Percentiles rank a stretch among this genome's conserved stretches.
phyloP scores from a whole-genome alignment of 371 early-diverging fungal species.

The Haplosporangium sp. region DNA sequence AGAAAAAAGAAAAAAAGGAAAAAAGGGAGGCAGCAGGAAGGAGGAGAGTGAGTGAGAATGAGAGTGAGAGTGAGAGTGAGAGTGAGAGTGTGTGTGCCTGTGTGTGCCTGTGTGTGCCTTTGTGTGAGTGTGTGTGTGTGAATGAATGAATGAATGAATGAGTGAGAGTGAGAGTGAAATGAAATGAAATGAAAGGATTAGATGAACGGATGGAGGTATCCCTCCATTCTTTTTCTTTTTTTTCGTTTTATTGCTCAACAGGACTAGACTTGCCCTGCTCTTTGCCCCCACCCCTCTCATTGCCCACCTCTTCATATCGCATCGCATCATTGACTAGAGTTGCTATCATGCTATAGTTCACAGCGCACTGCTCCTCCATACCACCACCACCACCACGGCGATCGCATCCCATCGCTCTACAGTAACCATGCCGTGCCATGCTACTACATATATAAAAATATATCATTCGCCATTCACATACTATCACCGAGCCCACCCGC shows the following conservation, averaged over 20 bases:
- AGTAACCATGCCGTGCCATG: neutral
- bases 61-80: neutral
- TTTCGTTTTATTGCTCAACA: too few species aligned
- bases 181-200: neutral
- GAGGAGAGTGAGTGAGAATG: neutral
- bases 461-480: neutral
- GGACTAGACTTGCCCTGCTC: too few species aligned
- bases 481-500: neutral
- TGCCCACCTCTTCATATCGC: too few species aligned
- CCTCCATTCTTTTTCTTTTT: too few species aligned
- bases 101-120: neutral
- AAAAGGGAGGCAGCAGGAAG: neutral
- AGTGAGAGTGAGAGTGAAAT: neutral
- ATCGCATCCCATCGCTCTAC: too few species aligned
- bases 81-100: constrained; percentile 1
- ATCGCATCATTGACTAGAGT: too few species aligned
- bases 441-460: neutral
- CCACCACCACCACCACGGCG: too few species aligned
- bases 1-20: neutral
- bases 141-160: neutral
- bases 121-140: neutral
- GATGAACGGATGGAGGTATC: too few species aligned
- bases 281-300: too few species aligned
- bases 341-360: too few species aligned
- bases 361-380: too few species aligned